A percentile compares a stretch with the other conserved stretches of the same genome.
These are phyloP conservation scores for Suillus decipiens DNA, from an alignment of 768 basidiomycete genomes.

Conservation along the genomic window DNA sequence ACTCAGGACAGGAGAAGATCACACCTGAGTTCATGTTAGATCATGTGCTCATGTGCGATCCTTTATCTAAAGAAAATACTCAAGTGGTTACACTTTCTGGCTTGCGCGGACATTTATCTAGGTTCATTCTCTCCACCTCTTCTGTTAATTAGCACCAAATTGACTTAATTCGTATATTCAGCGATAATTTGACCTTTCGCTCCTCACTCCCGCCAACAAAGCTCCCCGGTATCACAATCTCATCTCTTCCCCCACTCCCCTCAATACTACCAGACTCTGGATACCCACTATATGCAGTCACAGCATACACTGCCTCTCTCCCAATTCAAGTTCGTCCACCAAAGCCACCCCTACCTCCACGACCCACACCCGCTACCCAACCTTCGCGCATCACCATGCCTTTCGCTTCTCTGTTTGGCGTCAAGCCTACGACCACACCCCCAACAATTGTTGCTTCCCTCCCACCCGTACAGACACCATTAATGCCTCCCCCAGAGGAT, in stretches of 20 bases:
- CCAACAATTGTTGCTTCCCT: constrained; percentile 32
- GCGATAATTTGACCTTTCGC: constrained; percentile 43
- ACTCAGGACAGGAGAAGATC: constrained; percentile 52
- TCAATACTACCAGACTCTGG: constrained; percentile 33
- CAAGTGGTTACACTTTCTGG: constrained; percentile 82
- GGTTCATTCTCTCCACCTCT: constrained; percentile 46
- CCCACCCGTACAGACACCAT: constrained; percentile 28
- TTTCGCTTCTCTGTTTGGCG: constrained; percentile 80
- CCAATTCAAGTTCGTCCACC: constrained; percentile 38
- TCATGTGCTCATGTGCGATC: constrained; percentile 73
- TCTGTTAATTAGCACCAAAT: constrained; percentile 21
- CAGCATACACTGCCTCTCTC: constrained; percentile 38
- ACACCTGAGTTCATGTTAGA: constrained; percentile 80
- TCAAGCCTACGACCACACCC: constrained; percentile 31
- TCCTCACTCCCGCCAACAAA: constrained; percentile 44
- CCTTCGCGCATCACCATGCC: constrained; percentile 64
- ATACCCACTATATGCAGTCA: constrained; percentile 52
- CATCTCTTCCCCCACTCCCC: constrained; percentile 59
- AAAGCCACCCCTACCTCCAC: constrained; percentile 53
- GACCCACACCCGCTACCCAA: constrained; percentile 23
- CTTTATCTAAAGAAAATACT: constrained; percentile 43
- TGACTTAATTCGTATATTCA: constrained; percentile 31
- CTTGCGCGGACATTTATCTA: constrained; percentile 66
- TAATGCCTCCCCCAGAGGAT: constrained; percentile 26
- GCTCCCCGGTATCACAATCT: constrained; percentile 38